phyloP scores from a whole-genome alignment of 2,329 filamentous ascomycete genomes.

The Penicillium sp. region DNA sequence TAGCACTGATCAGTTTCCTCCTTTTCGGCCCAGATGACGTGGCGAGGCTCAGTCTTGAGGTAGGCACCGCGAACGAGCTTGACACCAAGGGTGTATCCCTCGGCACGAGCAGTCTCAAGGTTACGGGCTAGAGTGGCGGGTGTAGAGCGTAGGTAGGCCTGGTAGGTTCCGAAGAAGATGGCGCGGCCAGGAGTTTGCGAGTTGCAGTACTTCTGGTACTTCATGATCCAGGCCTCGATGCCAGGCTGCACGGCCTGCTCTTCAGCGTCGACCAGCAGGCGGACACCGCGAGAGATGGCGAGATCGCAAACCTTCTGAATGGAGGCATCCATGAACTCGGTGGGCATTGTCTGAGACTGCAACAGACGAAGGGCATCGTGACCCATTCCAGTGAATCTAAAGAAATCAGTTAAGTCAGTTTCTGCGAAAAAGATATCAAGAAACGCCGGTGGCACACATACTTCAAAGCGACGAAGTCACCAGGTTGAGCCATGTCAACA shows the following conservation, averaged over 20 bases:
- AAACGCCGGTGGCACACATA: slow-evolving; percentile 27
- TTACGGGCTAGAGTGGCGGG: slow-evolving; percentile 48
- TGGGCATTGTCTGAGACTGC: slow-evolving; percentile 39
- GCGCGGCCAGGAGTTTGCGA: slow-evolving; percentile 43
- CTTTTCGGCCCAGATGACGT: slow-evolving; percentile 49
- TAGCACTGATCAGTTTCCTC: slow-evolving; percentile 53
- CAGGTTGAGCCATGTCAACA: slow-evolving; percentile 52
- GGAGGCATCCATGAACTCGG: slow-evolving; percentile 42
- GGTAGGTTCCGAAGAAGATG: slow-evolving; percentile 57
- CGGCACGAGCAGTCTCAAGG: slow-evolving; percentile 45
- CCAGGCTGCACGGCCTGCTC: slow-evolving; percentile 53
- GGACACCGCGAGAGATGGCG: slow-evolving; percentile 44
- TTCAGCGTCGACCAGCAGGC: slow-evolving; percentile 55
- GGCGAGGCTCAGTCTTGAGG: slow-evolving; percentile 49
- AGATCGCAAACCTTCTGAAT: slow-evolving; percentile 47
- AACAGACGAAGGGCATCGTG: slow-evolving; percentile 43
- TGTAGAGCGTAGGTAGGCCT: slow-evolving; percentile 54
- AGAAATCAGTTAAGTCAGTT: slow-evolving; percentile 4
- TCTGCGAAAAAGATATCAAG: background rate
- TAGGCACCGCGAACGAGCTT: slow-evolving; percentile 57
- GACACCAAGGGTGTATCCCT: slow-evolving; percentile 52
- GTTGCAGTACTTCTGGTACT: slow-evolving; percentile 56
- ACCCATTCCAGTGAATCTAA: slow-evolving; percentile 51
- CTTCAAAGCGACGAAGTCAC: slow-evolving; percentile 55
- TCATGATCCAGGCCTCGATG: slow-evolving; percentile 55